Base-by-base conservation (phyloP, 352 stramenopile species). In the Globisporangium cylindrosporum region DNA sequence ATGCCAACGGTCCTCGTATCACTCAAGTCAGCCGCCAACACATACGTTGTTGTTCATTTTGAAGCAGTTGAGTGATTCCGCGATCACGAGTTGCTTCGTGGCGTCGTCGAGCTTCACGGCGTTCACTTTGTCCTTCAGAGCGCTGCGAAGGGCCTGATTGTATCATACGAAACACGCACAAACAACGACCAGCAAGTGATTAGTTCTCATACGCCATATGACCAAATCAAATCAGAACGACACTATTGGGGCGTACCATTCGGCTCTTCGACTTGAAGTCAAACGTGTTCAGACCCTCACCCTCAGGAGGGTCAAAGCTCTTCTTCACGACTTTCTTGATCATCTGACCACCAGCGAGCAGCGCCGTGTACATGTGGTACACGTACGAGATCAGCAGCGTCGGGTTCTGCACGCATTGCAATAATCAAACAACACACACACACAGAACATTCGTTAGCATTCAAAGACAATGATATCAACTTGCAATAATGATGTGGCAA, bases 341-440 rank as follows among this genome's bases (percentile, higher is more conserved):
- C 62, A 88, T 83, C 65, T 80, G 75, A 0, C 84, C 84, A 5
- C 82, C 82, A 4, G 82, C 80, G 4, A 92, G 76, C 65, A 91
- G 77, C 55, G 82, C 80, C 69, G 80, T 84, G 71, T 90, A 92
- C 84, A 91, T 87, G 74, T 92, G 84, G 62, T 90, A 92, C 59
- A 73, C 79, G 67, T 92, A 90, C 48, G 82, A 69, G 36, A 90
- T 60, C 29, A 91, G 72, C 57, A 92, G 62, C n/a, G 74, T 74
- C 15, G 84, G 84, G 64, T 92, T 64, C 79, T 88, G 61, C n/a
- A 18, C 5, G 1, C n/a, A n/a, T 32, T 41, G 54, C 25, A 25
- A 51, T 2, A 20, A 51, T 24, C 41, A 49, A 49, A 7, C 5
- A 24, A 51, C 15, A 51, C 5, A 24, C 5, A 24, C 18, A 51